Base-by-base conservation (phyloP, 441 rosid species). In the Populus hybrid region DNA sequence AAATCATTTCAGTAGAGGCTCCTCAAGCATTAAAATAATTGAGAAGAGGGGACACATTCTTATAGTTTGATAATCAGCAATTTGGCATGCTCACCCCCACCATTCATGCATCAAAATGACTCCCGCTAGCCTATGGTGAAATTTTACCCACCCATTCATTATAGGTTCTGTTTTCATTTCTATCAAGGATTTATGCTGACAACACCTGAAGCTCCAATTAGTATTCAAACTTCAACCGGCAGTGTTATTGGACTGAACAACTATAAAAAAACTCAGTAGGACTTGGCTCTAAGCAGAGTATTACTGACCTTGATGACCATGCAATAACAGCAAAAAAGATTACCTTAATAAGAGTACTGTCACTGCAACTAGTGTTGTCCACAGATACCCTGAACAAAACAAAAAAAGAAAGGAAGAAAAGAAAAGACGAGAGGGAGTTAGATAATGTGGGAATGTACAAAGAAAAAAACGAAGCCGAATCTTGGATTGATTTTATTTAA, bases 331-430 rank as follows among this genome's bases (percentile, higher is more conserved):
- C 10, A 38, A 28, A 6, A 23, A 71, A 20, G 2, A 38, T 66
- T 87, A 92, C 98, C 96, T 92, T 92, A 77, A 94, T 82, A 45
- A 92, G 83, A 73, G 98, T 94, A 61, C 86, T 85, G 66, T 90
- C 92, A 63, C 68, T 82, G 87, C 93, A 86, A 79, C 89, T 94
- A 11, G 88, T 80, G 75, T 92, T 94, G 64, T 94, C 98, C 1
- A 94, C 90, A 40, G 96, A 89, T 78, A 91, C 95, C 89, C 97
- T 94, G 88, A 81, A 82, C 71, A 65, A 65, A 66, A 64, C 42
- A 38, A 74, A 72, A 16, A 21, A 66, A 35, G n/a, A 64, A 76
- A 70, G 14, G 24, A 21, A 6, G 6, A 14, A 78, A 10, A 23
- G 42, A 2, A 36, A 61, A 26, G 1, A 35, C 29, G 38, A 64